Evolutionary conservation across 2,329 filamentous ascomycete genomes (phyloP).

Genomic region (Pyricularia sp.): DNA sequence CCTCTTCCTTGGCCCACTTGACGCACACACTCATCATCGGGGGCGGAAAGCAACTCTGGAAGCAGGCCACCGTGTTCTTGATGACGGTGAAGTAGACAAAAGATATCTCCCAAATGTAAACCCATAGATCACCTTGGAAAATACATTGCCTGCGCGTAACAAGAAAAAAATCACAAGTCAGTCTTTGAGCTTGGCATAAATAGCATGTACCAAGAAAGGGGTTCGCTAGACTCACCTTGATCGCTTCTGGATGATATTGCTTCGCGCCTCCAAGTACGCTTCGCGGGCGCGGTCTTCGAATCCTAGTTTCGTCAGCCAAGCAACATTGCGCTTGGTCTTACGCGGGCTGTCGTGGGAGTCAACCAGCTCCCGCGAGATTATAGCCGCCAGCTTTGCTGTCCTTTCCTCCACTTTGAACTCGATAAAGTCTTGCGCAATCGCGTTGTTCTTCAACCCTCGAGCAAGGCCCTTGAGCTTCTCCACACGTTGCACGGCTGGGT

Average conservation of each 20-base stretch:
- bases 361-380: conserved; percentile 69
- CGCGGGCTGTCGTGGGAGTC: conserved; percentile 67
- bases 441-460: conserved; percentile 73
- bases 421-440: conserved; percentile 84
- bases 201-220: neutral
- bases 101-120: conserved; percentile 91
- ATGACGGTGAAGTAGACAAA: conserved; percentile 95
- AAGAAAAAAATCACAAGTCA: neutral
- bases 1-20: conserved; percentile 94
- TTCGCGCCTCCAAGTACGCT: conserved; percentile 73
- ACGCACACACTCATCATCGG: conserved; percentile 89
- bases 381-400: conserved; percentile 63
- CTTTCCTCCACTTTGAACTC: conserved; percentile 84
- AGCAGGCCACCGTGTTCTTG: conserved; percentile 84
- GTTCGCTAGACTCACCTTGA: conserved; percentile 53
- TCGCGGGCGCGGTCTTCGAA: conserved; percentile 86
- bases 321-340: conserved; percentile 72
- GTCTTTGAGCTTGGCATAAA: neutral
- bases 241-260: conserved; percentile 68
- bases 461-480: conserved; percentile 78
- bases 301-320: conserved; percentile 76
- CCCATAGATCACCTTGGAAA: conserved; percentile 85
- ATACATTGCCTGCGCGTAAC: conserved; percentile 59
- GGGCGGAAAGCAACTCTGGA: conserved; percentile 77
- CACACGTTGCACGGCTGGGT: conserved; percentile 72